Evolutionary conservation across 345 rosid species (phyloP).

Genomic region (Rhodomyrtus tomentosa): DNA sequence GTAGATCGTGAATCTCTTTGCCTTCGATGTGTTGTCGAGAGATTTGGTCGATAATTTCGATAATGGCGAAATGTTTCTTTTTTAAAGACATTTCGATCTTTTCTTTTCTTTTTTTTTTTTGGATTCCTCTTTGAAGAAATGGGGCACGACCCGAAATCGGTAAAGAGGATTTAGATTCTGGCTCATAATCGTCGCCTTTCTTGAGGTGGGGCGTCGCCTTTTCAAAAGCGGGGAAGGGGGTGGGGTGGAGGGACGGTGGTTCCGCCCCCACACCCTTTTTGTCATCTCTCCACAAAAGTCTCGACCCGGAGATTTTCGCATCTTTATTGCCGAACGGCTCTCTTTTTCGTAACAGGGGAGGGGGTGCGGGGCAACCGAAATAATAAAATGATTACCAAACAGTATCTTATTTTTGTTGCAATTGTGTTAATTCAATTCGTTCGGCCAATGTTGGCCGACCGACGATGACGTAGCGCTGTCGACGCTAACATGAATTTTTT

Average conservation of each 20-base stretch:
- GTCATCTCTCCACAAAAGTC: neutral
- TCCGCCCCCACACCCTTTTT: neutral
- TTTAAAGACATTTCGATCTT: neutral
- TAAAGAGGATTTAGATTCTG: neutral
- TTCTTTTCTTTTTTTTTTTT: too few species aligned
- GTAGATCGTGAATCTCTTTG: neutral
- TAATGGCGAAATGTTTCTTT: neutral
- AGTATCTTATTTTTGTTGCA: too few species aligned
- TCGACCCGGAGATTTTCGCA: neutral
- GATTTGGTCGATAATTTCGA: neutral
- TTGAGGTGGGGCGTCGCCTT: neutral
- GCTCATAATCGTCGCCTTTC: neutral
- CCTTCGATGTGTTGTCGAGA: neutral
- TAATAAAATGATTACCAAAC: too few species aligned
- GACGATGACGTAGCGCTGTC: too few species aligned
- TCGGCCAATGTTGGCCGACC: too few species aligned
- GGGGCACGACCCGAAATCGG: neutral
- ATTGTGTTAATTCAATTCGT: too few species aligned
- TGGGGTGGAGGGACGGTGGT: neutral
- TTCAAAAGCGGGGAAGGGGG: neutral
- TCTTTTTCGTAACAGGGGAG: neutral
- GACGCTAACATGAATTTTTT: too few species aligned
- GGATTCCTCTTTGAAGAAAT: neutral
- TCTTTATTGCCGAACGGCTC: neutral
- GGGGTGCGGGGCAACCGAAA: neutral